A percentile compares a stretch with the other conserved stretches of the same genome.
These are phyloP conservation scores for Penicillium vulpinum DNA, from an alignment of 2,329 filamentous ascomycete genomes.

Conservation along the genomic window DNA sequence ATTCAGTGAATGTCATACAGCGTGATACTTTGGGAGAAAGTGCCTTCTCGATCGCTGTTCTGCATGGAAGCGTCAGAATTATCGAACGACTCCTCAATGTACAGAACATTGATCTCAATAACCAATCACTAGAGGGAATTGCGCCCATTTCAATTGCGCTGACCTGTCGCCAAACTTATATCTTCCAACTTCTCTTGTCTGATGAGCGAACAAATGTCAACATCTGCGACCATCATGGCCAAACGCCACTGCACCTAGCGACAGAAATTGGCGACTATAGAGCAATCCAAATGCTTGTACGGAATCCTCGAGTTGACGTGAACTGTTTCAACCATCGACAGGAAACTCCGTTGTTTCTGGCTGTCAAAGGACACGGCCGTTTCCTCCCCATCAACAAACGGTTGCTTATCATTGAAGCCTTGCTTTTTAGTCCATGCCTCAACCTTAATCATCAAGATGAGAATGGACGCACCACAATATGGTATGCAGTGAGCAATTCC, in stretches of 20 bases:
- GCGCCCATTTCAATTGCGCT: not conserved
- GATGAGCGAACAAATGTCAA: not conserved
- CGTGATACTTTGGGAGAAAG: not conserved
- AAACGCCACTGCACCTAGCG: not conserved
- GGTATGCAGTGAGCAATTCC: not conserved
- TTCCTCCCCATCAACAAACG: not conserved
- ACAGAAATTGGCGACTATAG: constrained; percentile 1
- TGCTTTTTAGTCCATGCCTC: not conserved
- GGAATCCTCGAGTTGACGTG: not conserved
- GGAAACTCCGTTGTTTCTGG: constrained; percentile 1
- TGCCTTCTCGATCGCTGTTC: not conserved
- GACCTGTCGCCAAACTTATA: not conserved
- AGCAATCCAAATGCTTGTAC: not conserved
- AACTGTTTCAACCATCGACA: not conserved
- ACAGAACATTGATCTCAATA: not conserved
- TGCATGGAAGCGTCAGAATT: not conserved
- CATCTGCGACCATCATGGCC: not conserved
- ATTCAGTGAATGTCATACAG: not conserved
- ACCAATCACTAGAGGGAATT: not conserved
- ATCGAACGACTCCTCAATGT: not conserved
- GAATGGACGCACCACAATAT: not conserved
- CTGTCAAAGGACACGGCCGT: not conserved
- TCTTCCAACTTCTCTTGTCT: constrained; percentile 1
- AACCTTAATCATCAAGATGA: not conserved
- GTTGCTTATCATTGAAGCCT: not conserved